phyloP scores from a whole-genome alignment of 192 early-diverging fungal species.

The Podila clonocystis region DNA sequence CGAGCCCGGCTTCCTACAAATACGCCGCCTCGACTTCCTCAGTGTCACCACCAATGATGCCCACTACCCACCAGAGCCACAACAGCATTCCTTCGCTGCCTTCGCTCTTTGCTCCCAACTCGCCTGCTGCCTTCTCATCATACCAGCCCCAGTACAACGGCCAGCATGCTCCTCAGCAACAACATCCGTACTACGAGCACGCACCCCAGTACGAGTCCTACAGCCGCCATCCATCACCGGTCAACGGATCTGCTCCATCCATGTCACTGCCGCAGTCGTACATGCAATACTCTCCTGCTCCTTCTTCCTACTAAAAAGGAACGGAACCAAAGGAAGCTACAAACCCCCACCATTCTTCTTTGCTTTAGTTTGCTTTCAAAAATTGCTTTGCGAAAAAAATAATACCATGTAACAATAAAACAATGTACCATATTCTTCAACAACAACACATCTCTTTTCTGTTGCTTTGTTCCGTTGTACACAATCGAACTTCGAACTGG shows the following conservation, averaged over 20 bases:
- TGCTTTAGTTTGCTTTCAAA: not conserved
- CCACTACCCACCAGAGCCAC: conserved; percentile 21
- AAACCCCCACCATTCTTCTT: not conserved
- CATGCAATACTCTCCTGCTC: conserved; percentile 21
- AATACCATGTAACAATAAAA: conserved; percentile 3
- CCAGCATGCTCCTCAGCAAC: conserved; percentile 6
- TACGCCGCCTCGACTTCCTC: conserved; percentile 19
- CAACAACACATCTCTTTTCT: no score
- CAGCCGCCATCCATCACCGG: conserved; percentile 15
- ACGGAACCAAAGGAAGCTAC: not conserved
- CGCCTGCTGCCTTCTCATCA: conserved; percentile 9
- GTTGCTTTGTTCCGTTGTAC: no score
- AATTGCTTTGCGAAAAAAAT: not conserved
- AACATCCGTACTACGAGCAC: conserved; percentile 2
- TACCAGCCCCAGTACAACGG: conserved; percentile 6
- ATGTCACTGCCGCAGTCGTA: conserved; percentile 33
- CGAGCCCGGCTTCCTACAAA: conserved; percentile 26
- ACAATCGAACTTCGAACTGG: no score
- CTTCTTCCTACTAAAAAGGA: conserved; percentile 1
- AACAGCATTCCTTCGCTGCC: conserved; percentile 6
- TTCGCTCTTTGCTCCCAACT: conserved; percentile 39
- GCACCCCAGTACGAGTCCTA: conserved; percentile 19
- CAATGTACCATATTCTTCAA: not conserved
- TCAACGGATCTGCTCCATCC: conserved; percentile 9
- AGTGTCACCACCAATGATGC: conserved; percentile 29